Conservation (phyloP, 768 basidiomycete species). For the Chalciporus chontae region DNA sequence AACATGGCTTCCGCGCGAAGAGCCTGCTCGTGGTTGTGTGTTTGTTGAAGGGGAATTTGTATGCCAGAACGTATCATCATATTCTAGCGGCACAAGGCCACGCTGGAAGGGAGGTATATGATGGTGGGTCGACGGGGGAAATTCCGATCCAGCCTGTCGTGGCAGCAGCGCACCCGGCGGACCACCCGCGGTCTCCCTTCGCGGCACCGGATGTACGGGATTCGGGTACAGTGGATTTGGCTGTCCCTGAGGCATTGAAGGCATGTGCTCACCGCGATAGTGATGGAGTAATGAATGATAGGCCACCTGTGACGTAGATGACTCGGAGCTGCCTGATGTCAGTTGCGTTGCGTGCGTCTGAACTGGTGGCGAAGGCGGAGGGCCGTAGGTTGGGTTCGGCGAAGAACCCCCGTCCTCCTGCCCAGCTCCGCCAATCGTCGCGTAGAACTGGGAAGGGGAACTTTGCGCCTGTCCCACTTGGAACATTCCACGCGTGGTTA, state of each 20-base stretch:
- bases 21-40: neutral
- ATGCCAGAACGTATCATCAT: conserved; percentile 1
- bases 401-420: conserved; percentile 11
- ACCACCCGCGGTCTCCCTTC: conserved; percentile 1
- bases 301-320: neutral
- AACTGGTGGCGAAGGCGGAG: conserved; percentile 9
- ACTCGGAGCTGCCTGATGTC: neutral
- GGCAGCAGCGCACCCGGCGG: neutral
- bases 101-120: neutral
- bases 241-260: neutral
- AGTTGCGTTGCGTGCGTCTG: conserved; percentile 1
- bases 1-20: neutral
- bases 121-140: neutral
- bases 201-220: neutral
- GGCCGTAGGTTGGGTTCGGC: conserved; percentile 9
- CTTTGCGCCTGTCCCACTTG: conserved; percentile 19
- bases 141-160: neutral
- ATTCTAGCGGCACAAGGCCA: neutral
- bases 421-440: conserved; percentile 20
- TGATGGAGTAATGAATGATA: neutral
- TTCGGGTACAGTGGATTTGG: no score
- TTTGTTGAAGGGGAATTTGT: neutral
- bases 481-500: conserved; percentile 12
- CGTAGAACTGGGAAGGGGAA: conserved; percentile 22
- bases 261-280: neutral